These are phyloP conservation scores for Gossypium longicalyx DNA, from an alignment of 345 rosid genomes.

Conservation along the genomic window DNA sequence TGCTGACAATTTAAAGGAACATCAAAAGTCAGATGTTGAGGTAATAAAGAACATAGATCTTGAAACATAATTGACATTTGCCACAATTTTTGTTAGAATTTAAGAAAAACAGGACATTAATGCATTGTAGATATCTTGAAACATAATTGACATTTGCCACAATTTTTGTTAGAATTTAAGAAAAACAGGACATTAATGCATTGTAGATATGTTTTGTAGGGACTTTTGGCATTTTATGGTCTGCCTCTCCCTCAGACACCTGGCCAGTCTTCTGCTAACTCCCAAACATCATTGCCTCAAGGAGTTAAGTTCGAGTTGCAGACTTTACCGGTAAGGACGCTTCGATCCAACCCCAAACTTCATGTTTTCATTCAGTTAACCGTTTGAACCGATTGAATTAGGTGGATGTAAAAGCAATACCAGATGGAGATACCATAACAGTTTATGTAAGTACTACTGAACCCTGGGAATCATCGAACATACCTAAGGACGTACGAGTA, in stretches of 20 bases:
- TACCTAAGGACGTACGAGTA: constrained; percentile 50
- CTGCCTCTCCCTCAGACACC: constrained; percentile 58
- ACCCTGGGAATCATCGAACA: constrained; percentile 50
- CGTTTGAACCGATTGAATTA: constrained; percentile 24
- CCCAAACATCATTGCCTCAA: constrained; percentile 41
- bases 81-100: background rate
- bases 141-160: background rate
- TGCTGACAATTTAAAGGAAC: constrained; percentile 47
- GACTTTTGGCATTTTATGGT: constrained; percentile 73
- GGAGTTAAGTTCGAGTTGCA: constrained; percentile 58
- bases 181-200: background rate
- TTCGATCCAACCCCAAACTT: background rate
- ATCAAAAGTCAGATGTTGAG: constrained; percentile 79
- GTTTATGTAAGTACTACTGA: constrained; percentile 60
- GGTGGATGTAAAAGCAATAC: constrained; percentile 71
- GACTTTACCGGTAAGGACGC: constrained; percentile 62
- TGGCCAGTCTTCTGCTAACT: constrained; percentile 31
- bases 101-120: background rate
- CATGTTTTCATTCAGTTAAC: background rate
- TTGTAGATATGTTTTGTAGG: constrained; percentile 30
- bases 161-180: background rate
- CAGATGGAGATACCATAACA: constrained; percentile 79
- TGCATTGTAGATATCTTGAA: background rate
- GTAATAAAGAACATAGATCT: constrained; percentile 14
- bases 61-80: background rate